phyloP scores from a whole-genome alignment of 768 basidiomycete genomes.

The Tulasnella sp. region DNA sequence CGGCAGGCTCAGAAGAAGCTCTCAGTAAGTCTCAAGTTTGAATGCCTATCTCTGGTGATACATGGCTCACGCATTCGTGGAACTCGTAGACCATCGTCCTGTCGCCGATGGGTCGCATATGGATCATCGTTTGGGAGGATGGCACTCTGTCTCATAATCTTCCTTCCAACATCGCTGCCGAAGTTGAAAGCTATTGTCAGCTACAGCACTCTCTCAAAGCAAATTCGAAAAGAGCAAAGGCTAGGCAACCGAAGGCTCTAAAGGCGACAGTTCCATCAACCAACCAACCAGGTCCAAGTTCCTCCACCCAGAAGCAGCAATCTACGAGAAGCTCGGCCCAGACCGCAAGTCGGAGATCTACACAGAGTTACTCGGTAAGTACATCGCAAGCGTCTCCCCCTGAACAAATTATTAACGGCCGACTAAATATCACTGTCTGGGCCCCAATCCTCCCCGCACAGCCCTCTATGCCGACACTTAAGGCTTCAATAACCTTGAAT shows the following conservation, averaged over 20 bases:
- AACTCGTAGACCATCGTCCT: neutral
- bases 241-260: neutral
- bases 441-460: too few relatives aligned
- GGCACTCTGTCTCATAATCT: slow-evolving; percentile 8
- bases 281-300: neutral
- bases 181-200: neutral
- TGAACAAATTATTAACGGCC: too few relatives aligned
- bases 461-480: too few relatives aligned
- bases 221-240: too few relatives aligned
- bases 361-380: too few relatives aligned
- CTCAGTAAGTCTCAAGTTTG: neutral
- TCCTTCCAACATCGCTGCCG: neutral
- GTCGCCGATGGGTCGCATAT: neutral
- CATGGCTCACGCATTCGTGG: neutral
- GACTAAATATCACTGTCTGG: too few relatives aligned
- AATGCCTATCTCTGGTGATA: neutral
- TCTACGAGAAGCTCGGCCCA: too few relatives aligned
- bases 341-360: too few relatives aligned
- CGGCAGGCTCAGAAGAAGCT: neutral
- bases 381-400: too few relatives aligned
- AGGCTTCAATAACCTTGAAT: too few relatives aligned
- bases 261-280: neutral
- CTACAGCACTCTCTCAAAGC: neutral
- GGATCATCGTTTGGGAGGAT: slow-evolving; percentile 15
- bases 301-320: too few relatives aligned